phyloP scores from a whole-genome alignment of 257 asterid genomes.

The Primulina eburnea region DNA sequence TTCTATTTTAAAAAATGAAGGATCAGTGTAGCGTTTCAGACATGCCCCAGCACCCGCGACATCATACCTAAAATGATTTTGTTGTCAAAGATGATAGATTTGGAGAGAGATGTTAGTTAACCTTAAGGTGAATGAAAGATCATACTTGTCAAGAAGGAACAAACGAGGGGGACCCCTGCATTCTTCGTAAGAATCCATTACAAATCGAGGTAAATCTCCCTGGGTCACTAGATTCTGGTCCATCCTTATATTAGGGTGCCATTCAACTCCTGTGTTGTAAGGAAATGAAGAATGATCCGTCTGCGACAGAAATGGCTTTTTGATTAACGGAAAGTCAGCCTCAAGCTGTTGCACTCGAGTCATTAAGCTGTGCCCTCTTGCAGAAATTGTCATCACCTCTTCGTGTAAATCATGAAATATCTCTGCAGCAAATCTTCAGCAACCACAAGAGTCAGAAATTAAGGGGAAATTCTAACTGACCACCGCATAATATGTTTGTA shows the following conservation, averaged over 20 bases:
- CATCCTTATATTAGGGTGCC: conserved; percentile 70
- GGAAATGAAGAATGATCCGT: conserved; percentile 75
- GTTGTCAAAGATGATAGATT: conserved; percentile 6
- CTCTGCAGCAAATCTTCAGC: conserved; percentile 92
- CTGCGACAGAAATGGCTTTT: conserved; percentile 83
- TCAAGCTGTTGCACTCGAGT: conserved; percentile 94
- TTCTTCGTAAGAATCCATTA: conserved; percentile 96
- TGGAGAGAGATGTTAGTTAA: conserved; percentile 8
- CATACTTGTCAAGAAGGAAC: conserved; percentile 94
- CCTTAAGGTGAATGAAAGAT: conserved; percentile 15
- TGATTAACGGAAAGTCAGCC: conserved; percentile 73
- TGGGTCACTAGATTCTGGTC: conserved; percentile 65
- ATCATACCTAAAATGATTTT: conserved; percentile 62
- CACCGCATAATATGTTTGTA: not conserved
- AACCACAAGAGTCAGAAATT: conserved; percentile 37
- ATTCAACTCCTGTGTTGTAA: conserved; percentile 67
- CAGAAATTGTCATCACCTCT: conserved; percentile 85
- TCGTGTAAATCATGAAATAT: conserved; percentile 87
- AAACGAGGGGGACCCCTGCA: conserved; percentile 97
- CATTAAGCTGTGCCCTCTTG: conserved; percentile 80
- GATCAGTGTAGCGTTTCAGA: conserved; percentile 92
- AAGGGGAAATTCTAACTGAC: conserved; percentile 15
- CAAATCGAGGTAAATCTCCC: conserved; percentile 88
- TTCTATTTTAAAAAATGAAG: conserved; percentile 78
- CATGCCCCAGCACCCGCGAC: conserved; percentile 99